Percentiles rank a stretch among this genome's conserved stretches.
Conservation (phyloP, 768 basidiomycete species). For the Amyloporia xantha region DNA sequence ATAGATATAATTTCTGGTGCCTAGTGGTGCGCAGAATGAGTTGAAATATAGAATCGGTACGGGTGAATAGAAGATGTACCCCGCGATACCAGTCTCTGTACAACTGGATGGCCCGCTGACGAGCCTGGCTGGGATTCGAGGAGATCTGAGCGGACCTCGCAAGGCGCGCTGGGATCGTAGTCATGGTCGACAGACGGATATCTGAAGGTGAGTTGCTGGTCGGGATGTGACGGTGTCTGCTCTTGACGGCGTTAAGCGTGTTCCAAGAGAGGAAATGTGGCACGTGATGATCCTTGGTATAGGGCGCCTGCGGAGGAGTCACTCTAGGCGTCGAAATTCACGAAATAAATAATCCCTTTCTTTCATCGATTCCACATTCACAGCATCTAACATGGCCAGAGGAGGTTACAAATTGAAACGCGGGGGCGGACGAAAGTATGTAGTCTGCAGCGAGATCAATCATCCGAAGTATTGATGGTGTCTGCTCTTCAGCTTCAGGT, state of each 20-base stretch:
- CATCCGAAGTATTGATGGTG: constrained; percentile 2
- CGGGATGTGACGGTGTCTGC: not conserved
- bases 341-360: not conserved
- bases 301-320: not conserved
- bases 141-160: constrained; percentile 66
- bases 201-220: not conserved
- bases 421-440: constrained; percentile 69
- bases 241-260: not conserved
- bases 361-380: not conserved
- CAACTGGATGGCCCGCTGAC: constrained; percentile 61
- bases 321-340: no score
- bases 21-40: constrained; percentile 31
- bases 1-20: constrained; percentile 86
- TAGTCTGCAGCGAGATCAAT: constrained; percentile 8
- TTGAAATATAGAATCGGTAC: not conserved
- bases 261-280: not conserved
- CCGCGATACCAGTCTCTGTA: constrained; percentile 94
- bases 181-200: constrained; percentile 1
- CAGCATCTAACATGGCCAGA: constrained; percentile 27
- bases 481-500: constrained; percentile 55
- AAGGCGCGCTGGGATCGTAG: constrained; percentile 84
- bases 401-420: constrained; percentile 85
- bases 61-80: constrained; percentile 42
- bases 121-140: constrained; percentile 48
- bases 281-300: no score